Percentiles rank a stretch among this genome's conserved stretches.
phyloP scores from a whole-genome alignment of 495 filamentous ascomycete genomes.

The Apodospora peruviana region DNA sequence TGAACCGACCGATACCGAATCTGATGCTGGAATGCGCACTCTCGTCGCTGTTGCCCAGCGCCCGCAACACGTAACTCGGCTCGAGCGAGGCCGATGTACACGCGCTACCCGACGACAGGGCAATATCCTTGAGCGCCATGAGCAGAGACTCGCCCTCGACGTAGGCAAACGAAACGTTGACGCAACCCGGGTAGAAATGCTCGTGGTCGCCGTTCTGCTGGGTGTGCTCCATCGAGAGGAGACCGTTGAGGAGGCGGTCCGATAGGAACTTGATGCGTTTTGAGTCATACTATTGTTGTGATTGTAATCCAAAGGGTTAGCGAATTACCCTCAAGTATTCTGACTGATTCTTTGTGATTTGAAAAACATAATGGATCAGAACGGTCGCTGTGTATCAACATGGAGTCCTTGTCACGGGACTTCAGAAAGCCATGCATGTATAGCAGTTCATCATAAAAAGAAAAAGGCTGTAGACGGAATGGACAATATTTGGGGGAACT shows the following conservation, averaged over 20 bases:
- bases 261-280: constrained; percentile 78
- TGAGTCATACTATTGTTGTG: constrained; percentile 75
- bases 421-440: constrained; percentile 64
- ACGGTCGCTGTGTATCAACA: constrained; percentile 52
- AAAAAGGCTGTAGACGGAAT: background rate
- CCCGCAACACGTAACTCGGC: constrained; percentile 90
- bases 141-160: constrained; percentile 96
- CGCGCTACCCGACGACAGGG: constrained; percentile 90
- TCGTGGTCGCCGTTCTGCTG: constrained; percentile 79
- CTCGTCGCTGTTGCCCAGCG: constrained; percentile 92
- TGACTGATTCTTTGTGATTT: too few species aligned
- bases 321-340: background rate
- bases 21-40: constrained; percentile 96
- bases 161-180: constrained; percentile 97
- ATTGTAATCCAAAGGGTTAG: constrained; percentile 2
- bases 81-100: constrained; percentile 96
- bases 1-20: constrained; percentile 96
- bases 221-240: constrained; percentile 87
- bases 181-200: constrained; percentile 89
- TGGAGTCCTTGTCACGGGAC: constrained; percentile 37
- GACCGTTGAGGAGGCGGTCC: constrained; percentile 71
- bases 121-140: constrained; percentile 98
- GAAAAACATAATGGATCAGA: constrained; percentile 28
- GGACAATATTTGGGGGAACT: background rate
- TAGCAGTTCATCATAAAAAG: constrained; percentile 60